A percentile compares a stretch with the other conserved stretches of the same genome.
These are phyloP conservation scores for Rhodotorula taiwanensis DNA, from an alignment of 768 basidiomycete species.

Conservation along the genomic window DNA sequence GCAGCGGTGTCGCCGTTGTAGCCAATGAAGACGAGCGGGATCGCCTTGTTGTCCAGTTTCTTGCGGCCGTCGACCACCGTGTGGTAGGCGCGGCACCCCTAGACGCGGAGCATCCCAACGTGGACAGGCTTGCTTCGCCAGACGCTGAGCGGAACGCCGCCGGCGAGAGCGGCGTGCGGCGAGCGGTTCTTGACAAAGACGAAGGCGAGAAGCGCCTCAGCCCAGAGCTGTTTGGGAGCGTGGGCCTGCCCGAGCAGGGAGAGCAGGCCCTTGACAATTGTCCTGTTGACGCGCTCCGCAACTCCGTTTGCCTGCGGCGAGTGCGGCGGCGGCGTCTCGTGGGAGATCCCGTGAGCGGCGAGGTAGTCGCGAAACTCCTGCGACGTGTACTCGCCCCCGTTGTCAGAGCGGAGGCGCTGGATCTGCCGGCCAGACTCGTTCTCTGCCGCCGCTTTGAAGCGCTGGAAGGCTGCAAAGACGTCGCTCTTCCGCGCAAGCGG, in stretches of 20 bases:
- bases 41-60: slow-evolving; percentile 2
- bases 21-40: slow-evolving; percentile 2
- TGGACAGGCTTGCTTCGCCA: neutral
- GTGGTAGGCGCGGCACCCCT: slow-evolving; percentile 5
- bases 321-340: neutral
- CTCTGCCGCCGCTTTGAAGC: neutral
- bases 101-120: slow-evolving; percentile 3
- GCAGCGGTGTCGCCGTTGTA: slow-evolving; percentile 2
- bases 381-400: neutral
- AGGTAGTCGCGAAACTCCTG: neutral
- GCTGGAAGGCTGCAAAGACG: neutral
- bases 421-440: neutral
- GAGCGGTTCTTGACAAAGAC: slow-evolving; percentile 6
- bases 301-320: slow-evolving; percentile 1
- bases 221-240: slow-evolving; percentile 6
- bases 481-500: neutral
- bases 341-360: neutral
- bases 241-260: neutral
- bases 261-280: neutral
- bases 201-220: slow-evolving; percentile 2
- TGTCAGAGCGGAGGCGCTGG: neutral
- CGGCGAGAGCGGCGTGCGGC: neutral
- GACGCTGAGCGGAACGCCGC: neutral
- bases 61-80: neutral
- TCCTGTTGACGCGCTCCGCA: slow-evolving; percentile 1